phyloP scores from a whole-genome alignment of 2,329 filamentous ascomycete genomes.

The Polytolypa hystricis region DNA sequence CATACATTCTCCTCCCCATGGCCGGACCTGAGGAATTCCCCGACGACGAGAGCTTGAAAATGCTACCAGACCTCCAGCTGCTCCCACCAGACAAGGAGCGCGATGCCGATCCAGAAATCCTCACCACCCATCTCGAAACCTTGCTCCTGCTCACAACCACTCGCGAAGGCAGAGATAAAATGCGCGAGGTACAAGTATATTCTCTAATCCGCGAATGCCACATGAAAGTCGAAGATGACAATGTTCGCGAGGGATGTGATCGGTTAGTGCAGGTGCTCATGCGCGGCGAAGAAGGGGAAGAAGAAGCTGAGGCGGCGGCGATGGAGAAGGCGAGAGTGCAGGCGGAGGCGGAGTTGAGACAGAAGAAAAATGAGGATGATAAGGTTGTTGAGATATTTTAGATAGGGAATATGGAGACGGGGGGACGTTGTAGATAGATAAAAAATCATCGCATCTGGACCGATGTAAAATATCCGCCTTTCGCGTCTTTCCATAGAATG shows the following conservation, averaged over 20 bases:
- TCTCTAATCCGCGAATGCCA: conserved; percentile 83
- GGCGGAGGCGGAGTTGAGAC: conserved; percentile 20
- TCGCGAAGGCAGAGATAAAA: conserved; percentile 57
- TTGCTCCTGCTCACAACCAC: conserved; percentile 73
- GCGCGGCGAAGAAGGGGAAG: conserved; percentile 59
- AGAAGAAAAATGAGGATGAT: conserved; percentile 31
- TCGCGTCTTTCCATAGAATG: background rate
- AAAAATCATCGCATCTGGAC: background rate
- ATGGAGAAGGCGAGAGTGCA: conserved; percentile 32
- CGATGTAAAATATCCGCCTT: background rate
- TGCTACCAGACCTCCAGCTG: conserved; percentile 84
- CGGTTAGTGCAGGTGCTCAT: conserved; percentile 80
- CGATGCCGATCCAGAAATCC: conserved; percentile 63
- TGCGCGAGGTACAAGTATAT: conserved; percentile 74
- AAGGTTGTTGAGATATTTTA: conserved; percentile 37
- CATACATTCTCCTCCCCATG: conserved; percentile 79
- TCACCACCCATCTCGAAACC: conserved; percentile 83
- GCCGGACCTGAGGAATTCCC: conserved; percentile 80
- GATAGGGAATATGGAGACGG: conserved; percentile 5
- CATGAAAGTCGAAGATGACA: conserved; percentile 63
- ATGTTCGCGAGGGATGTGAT: conserved; percentile 74
- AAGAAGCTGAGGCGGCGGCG: conserved; percentile 29
- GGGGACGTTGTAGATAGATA: too few relatives aligned
- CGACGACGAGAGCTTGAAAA: conserved; percentile 72
- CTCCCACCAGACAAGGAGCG: conserved; percentile 81